A percentile compares a stretch with the other conserved stretches of the same genome.
Conservation (phyloP, 1,139 yeast genomes). For the Geotrichum aggregatum region DNA sequence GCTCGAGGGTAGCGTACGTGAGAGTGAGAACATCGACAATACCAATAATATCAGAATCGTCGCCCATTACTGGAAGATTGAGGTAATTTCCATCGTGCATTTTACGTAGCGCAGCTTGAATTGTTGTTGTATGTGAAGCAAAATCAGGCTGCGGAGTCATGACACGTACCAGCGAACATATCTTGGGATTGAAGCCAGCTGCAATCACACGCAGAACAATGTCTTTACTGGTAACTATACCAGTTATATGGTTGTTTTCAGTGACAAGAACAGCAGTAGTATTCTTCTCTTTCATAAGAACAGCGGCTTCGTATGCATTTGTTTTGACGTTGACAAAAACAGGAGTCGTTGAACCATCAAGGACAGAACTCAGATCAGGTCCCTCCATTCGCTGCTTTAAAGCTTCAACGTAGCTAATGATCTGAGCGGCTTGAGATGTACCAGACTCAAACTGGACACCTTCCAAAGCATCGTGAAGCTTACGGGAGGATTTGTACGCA, state of each 20-base stretch:
- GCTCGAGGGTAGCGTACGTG: constrained; percentile 79
- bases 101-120: constrained; percentile 78
- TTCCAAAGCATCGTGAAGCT: constrained; percentile 76
- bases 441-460: constrained; percentile 71
- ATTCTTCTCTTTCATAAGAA: constrained; percentile 68
- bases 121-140: constrained; percentile 57
- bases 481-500: constrained; percentile 70
- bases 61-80: constrained; percentile 76
- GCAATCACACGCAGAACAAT: constrained; percentile 85
- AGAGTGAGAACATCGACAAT: constrained; percentile 81
- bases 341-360: constrained; percentile 59
- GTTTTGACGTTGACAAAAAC: constrained; percentile 68
- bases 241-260: constrained; percentile 64
- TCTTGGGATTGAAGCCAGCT: constrained; percentile 77
- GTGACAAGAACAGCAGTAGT: constrained; percentile 81
- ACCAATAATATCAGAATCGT: constrained; percentile 61
- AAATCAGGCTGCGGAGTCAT: constrained; percentile 93
- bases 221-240: constrained; percentile 86
- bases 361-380: constrained; percentile 65
- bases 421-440: constrained; percentile 65
- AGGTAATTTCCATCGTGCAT: constrained; percentile 89
- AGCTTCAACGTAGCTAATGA: constrained; percentile 70
- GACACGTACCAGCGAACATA: constrained; percentile 75
- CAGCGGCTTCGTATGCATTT: constrained; percentile 73
- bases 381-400: constrained; percentile 70